A percentile compares a stretch with the other conserved stretches of the same genome.
phyloP scores from a whole-genome alignment of 108 stramenopile species.

The Skeletonema grethae region DNA sequence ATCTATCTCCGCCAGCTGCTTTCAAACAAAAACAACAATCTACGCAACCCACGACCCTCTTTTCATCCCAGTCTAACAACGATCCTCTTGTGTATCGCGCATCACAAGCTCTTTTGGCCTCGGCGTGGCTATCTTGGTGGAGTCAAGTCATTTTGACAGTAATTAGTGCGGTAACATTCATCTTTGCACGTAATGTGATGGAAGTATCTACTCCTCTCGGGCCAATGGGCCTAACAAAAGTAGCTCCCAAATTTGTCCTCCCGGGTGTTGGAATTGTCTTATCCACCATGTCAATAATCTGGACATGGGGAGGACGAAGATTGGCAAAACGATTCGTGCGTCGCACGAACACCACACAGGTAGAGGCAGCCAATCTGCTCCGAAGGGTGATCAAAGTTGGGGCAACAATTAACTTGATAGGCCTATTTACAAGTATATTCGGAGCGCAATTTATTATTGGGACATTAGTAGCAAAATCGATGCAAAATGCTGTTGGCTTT shows the following conservation, averaged over 20 bases:
- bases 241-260: constrained; percentile 66
- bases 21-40: background rate
- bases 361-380: constrained; percentile 72
- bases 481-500: constrained; percentile 45
- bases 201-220: constrained; percentile 11
- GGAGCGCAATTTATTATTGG: constrained; percentile 93
- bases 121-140: constrained; percentile 90
- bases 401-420: constrained; percentile 74
- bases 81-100: constrained; percentile 43
- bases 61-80: constrained; percentile 8
- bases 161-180: constrained; percentile 70
- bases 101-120: constrained; percentile 48
- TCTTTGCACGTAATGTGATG: constrained; percentile 79
- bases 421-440: constrained; percentile 80
- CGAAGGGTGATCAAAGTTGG: constrained; percentile 76
- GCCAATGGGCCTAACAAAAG: constrained; percentile 14
- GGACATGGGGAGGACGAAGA: constrained; percentile 86
- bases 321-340: constrained; percentile 63
- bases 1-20: no score
- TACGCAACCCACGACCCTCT: background rate
- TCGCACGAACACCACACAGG: constrained; percentile 36
- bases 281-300: constrained; percentile 64
- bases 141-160: constrained; percentile 79
- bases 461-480: constrained; percentile 82
- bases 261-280: constrained; percentile 61